Evolutionary conservation across 2,329 filamentous ascomycete species (phyloP), one percentile per base, ranked within the genome.

Genomic region (Paraphaeosphaeria minitans): DNA sequence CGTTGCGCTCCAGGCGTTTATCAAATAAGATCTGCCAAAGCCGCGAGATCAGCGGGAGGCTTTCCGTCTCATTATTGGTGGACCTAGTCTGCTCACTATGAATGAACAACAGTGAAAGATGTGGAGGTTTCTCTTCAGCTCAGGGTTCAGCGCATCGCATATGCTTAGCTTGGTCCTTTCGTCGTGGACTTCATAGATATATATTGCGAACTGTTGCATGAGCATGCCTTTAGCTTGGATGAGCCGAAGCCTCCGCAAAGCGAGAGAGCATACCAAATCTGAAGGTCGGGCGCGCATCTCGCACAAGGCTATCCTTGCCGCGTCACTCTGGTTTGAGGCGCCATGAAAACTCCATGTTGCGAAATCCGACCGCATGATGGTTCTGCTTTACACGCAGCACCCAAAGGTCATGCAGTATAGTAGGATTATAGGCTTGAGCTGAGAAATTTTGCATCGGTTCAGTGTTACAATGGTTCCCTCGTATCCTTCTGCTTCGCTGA

Each of bases 111-210:
- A 64, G 29, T 71, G 66, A 66, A 71, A 67, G 48, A 76, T 81
- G 2, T 66, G 61, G 49, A 55, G 66, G 12, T 42, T 53, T 8
- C 46, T 69, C 8, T 71, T 70, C 48, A 69, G 62, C n/a, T 61
- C 59, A 1, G 66, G 59, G 0, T 63, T 61, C 48, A 60, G 61
- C 63, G 85, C 33, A 81, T 79, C 61, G 78, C 82, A 0, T 78
- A 83, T 3, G 81, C 67, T 1, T 76, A 74, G 27, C 74, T 76
- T 61, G 6, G 55, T 59, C 4, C 62, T 59, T 13, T 37, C 35
- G 3, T 70, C 9, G 58, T 55, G 0, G 39, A 60, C 13, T 53
- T 58, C 19, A 59, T 60, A 2, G 39, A 53, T 21, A 35, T 61
- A 0, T 68, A 68, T 47, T 49, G 56, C 42, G 35, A 55, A 8